phyloP scores from a whole-genome alignment of 495 filamentous ascomycete genomes.

The Coniosporium apollinis region DNA sequence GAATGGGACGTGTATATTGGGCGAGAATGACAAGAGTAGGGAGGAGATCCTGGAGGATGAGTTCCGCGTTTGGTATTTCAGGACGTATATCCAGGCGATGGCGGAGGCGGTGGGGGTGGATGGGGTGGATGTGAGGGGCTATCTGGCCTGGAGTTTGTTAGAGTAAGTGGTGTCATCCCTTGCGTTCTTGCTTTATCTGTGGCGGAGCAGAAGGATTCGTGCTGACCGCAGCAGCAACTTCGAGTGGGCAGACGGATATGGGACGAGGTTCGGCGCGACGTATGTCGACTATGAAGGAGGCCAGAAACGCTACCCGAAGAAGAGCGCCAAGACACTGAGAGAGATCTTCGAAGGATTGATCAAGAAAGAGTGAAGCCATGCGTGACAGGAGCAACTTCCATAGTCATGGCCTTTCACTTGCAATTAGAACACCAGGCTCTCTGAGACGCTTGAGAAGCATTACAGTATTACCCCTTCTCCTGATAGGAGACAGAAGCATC shows the following conservation, averaged over 20 bases:
- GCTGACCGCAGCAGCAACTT: slow-evolving; percentile 28
- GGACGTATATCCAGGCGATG: slow-evolving; percentile 58
- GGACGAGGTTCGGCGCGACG: no score
- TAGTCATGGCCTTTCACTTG: no score
- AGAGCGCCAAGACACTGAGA: slow-evolving; percentile 51
- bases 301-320: slow-evolving; percentile 63
- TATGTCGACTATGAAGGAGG: slow-evolving; percentile 58
- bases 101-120: slow-evolving; percentile 48
- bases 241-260: slow-evolving; percentile 50
- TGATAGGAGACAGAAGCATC: no score
- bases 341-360: slow-evolving; percentile 43
- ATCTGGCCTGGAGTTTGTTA: slow-evolving; percentile 70
- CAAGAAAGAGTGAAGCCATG: slow-evolving; percentile 34
- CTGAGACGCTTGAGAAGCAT: no score
- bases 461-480: no score
- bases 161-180: slow-evolving; percentile 28
- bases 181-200: slow-evolving; percentile 2
- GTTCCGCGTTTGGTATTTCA: no score
- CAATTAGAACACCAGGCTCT: no score
- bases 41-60: no score
- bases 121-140: slow-evolving; percentile 52
- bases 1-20: slow-evolving; percentile 63
- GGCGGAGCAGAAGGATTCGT: no score
- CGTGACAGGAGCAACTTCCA: no score
- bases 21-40: slow-evolving; percentile 55